Percentiles rank a stretch among this genome's conserved stretches.
These are phyloP conservation scores for Cicer chorassanicum DNA, from an alignment of 306 rosid species.

Conservation along the genomic window DNA sequence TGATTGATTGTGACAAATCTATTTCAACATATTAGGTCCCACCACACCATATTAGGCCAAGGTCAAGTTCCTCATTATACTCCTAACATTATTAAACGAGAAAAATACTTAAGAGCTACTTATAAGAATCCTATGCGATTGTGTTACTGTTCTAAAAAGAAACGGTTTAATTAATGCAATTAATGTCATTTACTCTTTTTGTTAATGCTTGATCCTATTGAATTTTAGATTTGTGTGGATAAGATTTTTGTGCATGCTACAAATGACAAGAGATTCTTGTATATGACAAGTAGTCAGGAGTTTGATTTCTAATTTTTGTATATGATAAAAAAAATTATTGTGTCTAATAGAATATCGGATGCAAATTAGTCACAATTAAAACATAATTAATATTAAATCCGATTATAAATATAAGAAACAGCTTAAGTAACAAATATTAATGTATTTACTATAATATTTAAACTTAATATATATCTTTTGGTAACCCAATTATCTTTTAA, in stretches of 20 bases:
- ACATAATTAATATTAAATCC: too few relatives aligned
- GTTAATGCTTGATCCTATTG: constrained; percentile 8
- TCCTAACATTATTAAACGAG: constrained; percentile 53
- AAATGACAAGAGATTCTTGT: too few relatives aligned
- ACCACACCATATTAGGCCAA: constrained; percentile 49
- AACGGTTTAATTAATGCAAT: constrained; percentile 28
- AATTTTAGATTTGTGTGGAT: background rate
- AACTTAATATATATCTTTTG: too few relatives aligned
- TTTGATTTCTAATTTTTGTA: too few relatives aligned
- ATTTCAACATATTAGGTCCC: constrained; percentile 33
- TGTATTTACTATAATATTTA: too few relatives aligned
- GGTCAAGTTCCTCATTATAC: constrained; percentile 54
- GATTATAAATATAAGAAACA: too few relatives aligned
- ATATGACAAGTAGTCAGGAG: too few relatives aligned
- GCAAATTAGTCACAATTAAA: too few relatives aligned
- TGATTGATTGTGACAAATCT: constrained; percentile 58
- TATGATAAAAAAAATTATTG: too few relatives aligned
- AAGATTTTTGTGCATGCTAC: background rate
- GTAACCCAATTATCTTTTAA: too few relatives aligned
- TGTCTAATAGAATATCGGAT: too few relatives aligned
- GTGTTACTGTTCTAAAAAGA: constrained; percentile 46
- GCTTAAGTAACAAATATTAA: too few relatives aligned
- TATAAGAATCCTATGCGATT: constrained; percentile 84
- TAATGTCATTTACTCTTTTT: constrained; percentile 27
- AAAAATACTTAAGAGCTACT: constrained; percentile 32